A percentile compares a stretch with the other conserved stretches of the same genome.
Evolutionary conservation across 2,329 filamentous ascomycete genomes (phyloP).

Genomic region (Penicillium sp.): DNA sequence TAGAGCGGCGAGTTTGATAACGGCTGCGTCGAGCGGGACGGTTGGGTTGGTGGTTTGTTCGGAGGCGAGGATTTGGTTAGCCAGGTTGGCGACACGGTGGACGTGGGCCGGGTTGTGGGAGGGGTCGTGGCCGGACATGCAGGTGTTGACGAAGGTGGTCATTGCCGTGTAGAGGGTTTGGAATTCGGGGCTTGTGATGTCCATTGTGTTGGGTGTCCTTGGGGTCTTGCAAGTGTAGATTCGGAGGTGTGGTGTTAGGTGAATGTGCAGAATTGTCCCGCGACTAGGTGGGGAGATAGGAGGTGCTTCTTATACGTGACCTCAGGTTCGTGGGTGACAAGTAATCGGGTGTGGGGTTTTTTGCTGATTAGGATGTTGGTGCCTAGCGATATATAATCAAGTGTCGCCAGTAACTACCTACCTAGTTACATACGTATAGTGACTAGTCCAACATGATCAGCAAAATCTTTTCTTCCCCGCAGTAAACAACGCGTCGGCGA

Average conservation of each 20-base stretch:
- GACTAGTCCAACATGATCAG: not conserved
- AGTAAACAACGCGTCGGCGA: constrained; percentile 13
- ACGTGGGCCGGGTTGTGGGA: constrained; percentile 91
- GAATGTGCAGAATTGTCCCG: not conserved
- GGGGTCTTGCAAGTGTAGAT: not conserved
- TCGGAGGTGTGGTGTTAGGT: not conserved
- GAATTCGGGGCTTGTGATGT: constrained; percentile 23
- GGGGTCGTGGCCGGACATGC: constrained; percentile 75
- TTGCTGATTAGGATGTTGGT: too few relatives aligned
- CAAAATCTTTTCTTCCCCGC: constrained; percentile 7
- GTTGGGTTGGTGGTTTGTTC: constrained; percentile 43
- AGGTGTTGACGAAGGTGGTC: constrained; percentile 65
- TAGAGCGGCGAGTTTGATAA: constrained; percentile 70
- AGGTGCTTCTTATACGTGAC: too few relatives aligned
- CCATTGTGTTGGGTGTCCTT: constrained; percentile 9
- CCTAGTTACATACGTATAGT: too few relatives aligned
- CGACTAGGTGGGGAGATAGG: too few relatives aligned
- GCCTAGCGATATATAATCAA: too few relatives aligned
- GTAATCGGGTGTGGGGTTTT: too few relatives aligned
- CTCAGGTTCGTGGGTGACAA: too few relatives aligned
- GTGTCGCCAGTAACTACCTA: too few relatives aligned
- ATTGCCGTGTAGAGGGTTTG: constrained; percentile 57
- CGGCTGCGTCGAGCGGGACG: constrained; percentile 51
- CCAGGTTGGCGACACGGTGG: constrained; percentile 73
- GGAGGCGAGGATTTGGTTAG: constrained; percentile 63